These are phyloP conservation scores for Microcyclospora tardicrescens DNA, from an alignment of 2,329 filamentous ascomycete genomes.

Conservation along the genomic window DNA sequence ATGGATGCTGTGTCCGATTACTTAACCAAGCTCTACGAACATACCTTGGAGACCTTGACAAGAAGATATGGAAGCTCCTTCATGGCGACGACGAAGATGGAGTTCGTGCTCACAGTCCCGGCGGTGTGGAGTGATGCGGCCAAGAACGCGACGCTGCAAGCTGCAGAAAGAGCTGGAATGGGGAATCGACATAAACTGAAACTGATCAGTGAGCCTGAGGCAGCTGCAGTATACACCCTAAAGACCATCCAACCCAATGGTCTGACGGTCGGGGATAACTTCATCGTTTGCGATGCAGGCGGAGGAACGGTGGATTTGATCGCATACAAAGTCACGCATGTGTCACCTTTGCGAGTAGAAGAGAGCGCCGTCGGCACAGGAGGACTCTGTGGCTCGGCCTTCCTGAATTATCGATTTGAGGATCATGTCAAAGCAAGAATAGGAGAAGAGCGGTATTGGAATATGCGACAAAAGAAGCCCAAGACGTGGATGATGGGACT, in stretches of 20 bases:
- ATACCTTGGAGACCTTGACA: constrained; percentile 66
- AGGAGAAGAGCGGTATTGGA: constrained; percentile 50
- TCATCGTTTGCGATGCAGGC: constrained; percentile 44
- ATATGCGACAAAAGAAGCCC: constrained; percentile 64
- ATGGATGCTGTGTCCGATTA: constrained; percentile 71
- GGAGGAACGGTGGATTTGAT: constrained; percentile 60
- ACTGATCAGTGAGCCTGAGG: constrained; percentile 71
- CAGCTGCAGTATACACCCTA: constrained; percentile 65
- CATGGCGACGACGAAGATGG: constrained; percentile 60
- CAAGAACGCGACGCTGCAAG: constrained; percentile 70
- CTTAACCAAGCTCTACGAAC: constrained; percentile 59
- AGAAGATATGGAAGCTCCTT: constrained; percentile 65
- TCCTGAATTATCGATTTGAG: constrained; percentile 69
- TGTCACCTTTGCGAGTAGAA: constrained; percentile 59
- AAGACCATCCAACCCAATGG: constrained; percentile 69
- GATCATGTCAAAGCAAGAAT: constrained; percentile 59
- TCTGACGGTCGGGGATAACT: constrained; percentile 51
- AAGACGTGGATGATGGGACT: constrained; percentile 65
- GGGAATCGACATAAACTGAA: constrained; percentile 56
- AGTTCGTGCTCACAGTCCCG: constrained; percentile 70
- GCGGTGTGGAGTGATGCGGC: constrained; percentile 76
- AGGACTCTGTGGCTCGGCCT: constrained; percentile 63
- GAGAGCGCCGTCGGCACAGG: constrained; percentile 71
- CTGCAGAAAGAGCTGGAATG: constrained; percentile 68
- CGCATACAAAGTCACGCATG: constrained; percentile 65